Conservation (phyloP, 2,329 filamentous ascomycete genomes). For the Fusarium dlaminii region DNA sequence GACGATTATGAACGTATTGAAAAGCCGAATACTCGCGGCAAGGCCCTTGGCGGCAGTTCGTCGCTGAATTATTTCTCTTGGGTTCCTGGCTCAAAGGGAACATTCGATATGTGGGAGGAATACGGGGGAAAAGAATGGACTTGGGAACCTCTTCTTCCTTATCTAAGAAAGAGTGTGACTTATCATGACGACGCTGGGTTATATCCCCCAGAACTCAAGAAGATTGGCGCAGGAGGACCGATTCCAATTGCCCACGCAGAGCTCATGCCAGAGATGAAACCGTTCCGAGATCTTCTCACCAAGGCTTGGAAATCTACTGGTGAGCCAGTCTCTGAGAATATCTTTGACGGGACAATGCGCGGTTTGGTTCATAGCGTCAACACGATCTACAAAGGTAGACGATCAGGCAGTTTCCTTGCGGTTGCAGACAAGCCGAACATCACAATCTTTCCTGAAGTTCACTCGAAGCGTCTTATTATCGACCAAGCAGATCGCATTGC, state of each 20-base stretch:
- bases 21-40: conserved; percentile 71
- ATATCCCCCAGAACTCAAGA: conserved; percentile 56
- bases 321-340: conserved; percentile 60
- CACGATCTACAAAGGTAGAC: conserved; percentile 64
- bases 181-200: conserved; percentile 64
- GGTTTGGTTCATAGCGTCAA: conserved; percentile 64
- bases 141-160: conserved; percentile 57
- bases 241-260: conserved; percentile 63
- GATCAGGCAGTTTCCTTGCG: conserved; percentile 60
- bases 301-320: conserved; percentile 64
- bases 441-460: conserved; percentile 57
- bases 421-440: conserved; percentile 64
- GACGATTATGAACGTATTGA: conserved; percentile 68
- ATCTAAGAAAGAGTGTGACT: conserved; percentile 63
- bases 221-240: conserved; percentile 62
- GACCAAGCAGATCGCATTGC: conserved; percentile 46
- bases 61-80: conserved; percentile 72
- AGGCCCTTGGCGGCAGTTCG: conserved; percentile 66
- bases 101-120: conserved; percentile 73
- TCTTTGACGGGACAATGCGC: conserved; percentile 64
- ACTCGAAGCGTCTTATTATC: conserved; percentile 64
- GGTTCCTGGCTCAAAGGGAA: conserved; percentile 66
- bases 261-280: conserved; percentile 50
- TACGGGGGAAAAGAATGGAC: conserved; percentile 75
- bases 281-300: conserved; percentile 60